Evolutionary conservation across 2,329 filamentous ascomycete genomes (phyloP).

Genomic region (Ophiostoma piceae): DNA sequence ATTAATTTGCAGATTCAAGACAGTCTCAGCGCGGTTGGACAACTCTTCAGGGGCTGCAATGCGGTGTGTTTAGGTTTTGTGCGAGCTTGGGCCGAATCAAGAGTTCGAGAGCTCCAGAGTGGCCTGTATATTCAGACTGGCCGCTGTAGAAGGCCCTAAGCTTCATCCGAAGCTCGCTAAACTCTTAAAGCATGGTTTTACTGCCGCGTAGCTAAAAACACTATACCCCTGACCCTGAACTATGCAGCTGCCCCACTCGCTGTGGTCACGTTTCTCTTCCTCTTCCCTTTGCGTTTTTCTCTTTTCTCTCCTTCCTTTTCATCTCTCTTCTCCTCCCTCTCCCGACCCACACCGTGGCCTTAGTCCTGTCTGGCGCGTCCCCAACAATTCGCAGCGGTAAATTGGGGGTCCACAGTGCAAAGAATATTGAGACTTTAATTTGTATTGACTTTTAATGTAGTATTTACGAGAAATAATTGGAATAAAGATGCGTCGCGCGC

Average conservation of each 20-base stretch:
- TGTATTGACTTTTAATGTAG: background rate
- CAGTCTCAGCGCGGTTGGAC: background rate
- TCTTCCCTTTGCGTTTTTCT: background rate
- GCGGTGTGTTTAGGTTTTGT: background rate
- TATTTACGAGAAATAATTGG: background rate
- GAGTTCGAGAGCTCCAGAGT: background rate
- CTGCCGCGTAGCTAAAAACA: background rate
- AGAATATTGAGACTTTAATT: background rate
- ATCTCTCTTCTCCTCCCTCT: background rate
- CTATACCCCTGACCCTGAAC: background rate
- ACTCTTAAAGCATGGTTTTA: background rate
- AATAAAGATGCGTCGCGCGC: background rate
- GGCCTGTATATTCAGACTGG: background rate
- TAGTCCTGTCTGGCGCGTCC: background rate
- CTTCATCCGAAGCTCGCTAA: too few species aligned
- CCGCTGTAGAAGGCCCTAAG: background rate
- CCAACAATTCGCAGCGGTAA: constrained; percentile 5
- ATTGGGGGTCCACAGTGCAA: constrained; percentile 2
- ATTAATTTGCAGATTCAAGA: background rate
- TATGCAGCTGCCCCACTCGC: background rate
- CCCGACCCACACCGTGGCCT: background rate
- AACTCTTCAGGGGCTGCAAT: constrained; percentile 6
- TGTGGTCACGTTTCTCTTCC: background rate
- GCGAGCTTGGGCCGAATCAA: background rate
- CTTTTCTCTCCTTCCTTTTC: background rate